These are phyloP conservation scores for Paspalum notatum DNA, from an alignment of 176 grass and related monocot species.

Conservation along the genomic window DNA sequence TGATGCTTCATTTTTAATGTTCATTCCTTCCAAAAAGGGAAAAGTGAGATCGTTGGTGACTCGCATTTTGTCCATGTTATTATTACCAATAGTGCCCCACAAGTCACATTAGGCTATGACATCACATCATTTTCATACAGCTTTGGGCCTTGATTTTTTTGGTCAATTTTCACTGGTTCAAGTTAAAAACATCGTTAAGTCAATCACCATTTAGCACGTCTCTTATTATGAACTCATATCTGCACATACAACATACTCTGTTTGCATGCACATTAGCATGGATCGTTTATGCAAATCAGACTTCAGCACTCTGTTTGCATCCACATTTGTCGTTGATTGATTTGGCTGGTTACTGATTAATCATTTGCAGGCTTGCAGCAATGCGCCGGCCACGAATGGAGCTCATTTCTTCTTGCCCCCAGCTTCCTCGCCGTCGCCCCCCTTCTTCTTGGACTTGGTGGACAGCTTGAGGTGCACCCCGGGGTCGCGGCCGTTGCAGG, in stretches of 20 bases:
- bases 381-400: neutral
- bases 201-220: neutral
- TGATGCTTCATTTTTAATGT: no score
- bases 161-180: neutral
- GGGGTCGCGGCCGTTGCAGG: conserved; percentile 45
- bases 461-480: conserved; percentile 64
- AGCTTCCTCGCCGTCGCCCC: neutral
- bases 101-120: no score
- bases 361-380: no score
- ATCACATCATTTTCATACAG: no score
- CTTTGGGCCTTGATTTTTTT: neutral
- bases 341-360: neutral
- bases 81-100: no score
- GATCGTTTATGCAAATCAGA: neutral
- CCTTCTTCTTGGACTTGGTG: conserved; percentile 39
- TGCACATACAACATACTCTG: no score
- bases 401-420: conserved; percentile 31
- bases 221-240: neutral
- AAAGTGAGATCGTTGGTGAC: no score
- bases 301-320: neutral
- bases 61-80: no score
- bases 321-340: neutral
- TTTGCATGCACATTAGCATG: neutral
- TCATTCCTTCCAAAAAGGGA: no score
- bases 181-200: neutral